Percentiles rank a stretch among this genome's conserved stretches.
Evolutionary conservation across 305 asterid genomes (phyloP).

Genomic region (Ajuga reptans): DNA sequence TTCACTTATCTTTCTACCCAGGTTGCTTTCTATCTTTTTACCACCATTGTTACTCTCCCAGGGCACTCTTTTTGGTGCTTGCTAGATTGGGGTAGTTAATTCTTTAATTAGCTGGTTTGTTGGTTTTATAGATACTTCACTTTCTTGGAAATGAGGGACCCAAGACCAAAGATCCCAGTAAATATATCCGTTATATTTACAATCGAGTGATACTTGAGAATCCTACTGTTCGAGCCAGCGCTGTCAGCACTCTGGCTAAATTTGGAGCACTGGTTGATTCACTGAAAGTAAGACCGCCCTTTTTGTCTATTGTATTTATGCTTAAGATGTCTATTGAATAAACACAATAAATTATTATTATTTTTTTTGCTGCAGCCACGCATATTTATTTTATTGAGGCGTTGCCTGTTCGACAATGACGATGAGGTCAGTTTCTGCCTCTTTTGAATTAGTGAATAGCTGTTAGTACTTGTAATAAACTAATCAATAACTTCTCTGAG

Average conservation of each 20-base stretch:
- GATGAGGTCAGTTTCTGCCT: constrained; percentile 47
- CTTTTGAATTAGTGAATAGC: constrained; percentile 23
- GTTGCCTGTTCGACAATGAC: constrained; percentile 87
- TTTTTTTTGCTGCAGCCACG: constrained; percentile 59
- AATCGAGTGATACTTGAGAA: constrained; percentile 86
- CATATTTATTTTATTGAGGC: constrained; percentile 72
- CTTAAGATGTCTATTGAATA: constrained; percentile 20
- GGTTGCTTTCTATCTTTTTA: constrained; percentile 40
- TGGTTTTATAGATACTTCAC: constrained; percentile 57
- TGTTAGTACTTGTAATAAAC: not conserved
- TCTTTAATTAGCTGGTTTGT: constrained; percentile 27
- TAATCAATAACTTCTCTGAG: not conserved
- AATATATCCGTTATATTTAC: constrained; percentile 80
- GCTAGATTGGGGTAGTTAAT: not conserved
- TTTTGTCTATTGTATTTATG: constrained; percentile 14
- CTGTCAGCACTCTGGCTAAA: constrained; percentile 94
- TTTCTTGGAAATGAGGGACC: constrained; percentile 98
- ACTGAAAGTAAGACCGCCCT: constrained; percentile 48
- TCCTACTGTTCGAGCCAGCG: constrained; percentile 93
- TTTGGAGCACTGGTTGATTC: constrained; percentile 86
- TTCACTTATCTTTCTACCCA: constrained; percentile 98
- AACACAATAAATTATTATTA: constrained; percentile 15
- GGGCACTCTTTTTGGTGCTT: not conserved
- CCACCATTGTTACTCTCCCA: constrained; percentile 5
- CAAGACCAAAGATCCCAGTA: constrained; percentile 82